A percentile compares a stretch with the other conserved stretches of the same genome.
phyloP scores from a whole-genome alignment of 2,329 filamentous ascomycete species.

The Phialophora verrucosa region DNA sequence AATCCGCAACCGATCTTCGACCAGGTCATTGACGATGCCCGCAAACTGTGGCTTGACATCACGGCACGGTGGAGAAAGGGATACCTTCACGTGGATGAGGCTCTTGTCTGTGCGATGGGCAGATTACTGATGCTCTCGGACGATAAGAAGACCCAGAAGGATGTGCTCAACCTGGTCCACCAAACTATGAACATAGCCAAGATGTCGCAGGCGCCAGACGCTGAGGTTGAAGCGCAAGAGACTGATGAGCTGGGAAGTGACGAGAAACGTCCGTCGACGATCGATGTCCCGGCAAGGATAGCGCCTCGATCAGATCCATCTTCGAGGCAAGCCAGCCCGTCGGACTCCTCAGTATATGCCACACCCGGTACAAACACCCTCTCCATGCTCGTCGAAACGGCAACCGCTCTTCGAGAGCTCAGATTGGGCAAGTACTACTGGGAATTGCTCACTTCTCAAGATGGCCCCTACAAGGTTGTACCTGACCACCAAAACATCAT shows the following conservation, averaged over 20 bases:
- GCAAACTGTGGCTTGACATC: slow-evolving; percentile 80
- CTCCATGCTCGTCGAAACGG: slow-evolving; percentile 70
- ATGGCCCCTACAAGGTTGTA: slow-evolving; percentile 59
- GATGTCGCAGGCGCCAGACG: slow-evolving; percentile 1
- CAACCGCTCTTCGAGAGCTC: slow-evolving; percentile 65
- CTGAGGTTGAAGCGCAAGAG: slow-evolving; percentile 43
- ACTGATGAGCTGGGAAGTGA: slow-evolving; percentile 7
- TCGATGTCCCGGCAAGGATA: slow-evolving; percentile 1
- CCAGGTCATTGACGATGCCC: slow-evolving; percentile 66
- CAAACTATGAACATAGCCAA: slow-evolving; percentile 74
- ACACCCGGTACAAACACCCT: slow-evolving; percentile 64
- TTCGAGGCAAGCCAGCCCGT: neutral
- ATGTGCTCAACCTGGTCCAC: slow-evolving; percentile 76
- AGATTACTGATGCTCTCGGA: slow-evolving; percentile 71
- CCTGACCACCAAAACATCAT: slow-evolving; percentile 77
- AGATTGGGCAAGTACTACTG: slow-evolving; percentile 76
- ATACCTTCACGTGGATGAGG: slow-evolving; percentile 74
- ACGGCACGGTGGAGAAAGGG: slow-evolving; percentile 76
- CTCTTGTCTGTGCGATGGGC: slow-evolving; percentile 80
- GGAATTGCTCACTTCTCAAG: slow-evolving; percentile 67
- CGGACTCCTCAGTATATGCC: slow-evolving; percentile 45
- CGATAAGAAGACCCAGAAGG: slow-evolving; percentile 67
- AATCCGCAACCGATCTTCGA: slow-evolving; percentile 41
- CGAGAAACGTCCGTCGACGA: slow-evolving; percentile 2
- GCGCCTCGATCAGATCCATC: neutral